A percentile compares a stretch with the other conserved stretches of the same genome.
Conservation (phyloP, 164 flowering plant genomes). For the Vitis cinerea region DNA sequence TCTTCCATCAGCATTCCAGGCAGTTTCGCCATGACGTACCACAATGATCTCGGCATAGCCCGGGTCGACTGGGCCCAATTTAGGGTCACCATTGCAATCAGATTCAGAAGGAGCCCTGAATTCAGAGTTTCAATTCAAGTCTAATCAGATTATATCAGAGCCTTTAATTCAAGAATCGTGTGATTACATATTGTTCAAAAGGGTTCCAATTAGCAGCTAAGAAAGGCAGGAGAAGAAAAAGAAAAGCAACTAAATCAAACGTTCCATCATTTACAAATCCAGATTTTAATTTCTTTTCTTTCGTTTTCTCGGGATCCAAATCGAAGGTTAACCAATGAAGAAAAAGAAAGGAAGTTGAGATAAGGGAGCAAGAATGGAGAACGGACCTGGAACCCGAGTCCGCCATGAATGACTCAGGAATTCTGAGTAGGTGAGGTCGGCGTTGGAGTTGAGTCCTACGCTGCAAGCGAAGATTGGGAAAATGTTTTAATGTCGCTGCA, state of each 20-base stretch:
- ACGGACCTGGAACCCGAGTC: slow-evolving; percentile 22
- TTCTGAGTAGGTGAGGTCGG: slow-evolving; percentile 7
- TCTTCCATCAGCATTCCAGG: slow-evolving; percentile 73
- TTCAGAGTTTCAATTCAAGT: background rate
- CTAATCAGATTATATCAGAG: background rate
- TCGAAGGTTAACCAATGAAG: background rate
- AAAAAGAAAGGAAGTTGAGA: background rate
- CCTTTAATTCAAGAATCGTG: background rate
- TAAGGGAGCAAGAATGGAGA: background rate
- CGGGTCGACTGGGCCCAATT: slow-evolving; percentile 18
- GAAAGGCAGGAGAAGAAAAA: background rate
- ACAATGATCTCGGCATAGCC: slow-evolving; percentile 69
- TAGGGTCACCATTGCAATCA: slow-evolving; percentile 15
- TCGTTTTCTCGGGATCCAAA: slow-evolving; percentile 2
- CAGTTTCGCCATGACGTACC: slow-evolving; percentile 91
- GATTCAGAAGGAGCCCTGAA: slow-evolving; percentile 5
- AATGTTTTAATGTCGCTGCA: too few relatives aligned
- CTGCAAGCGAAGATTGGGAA: too few relatives aligned
- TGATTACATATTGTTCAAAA: background rate
- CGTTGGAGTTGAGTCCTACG: too few relatives aligned
- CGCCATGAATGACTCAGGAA: slow-evolving; percentile 8
- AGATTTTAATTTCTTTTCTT: background rate
- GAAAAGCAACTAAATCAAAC: background rate
- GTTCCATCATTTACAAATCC: background rate
- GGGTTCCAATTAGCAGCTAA: background rate